Evolutionary conservation across 495 filamentous ascomycete genomes (phyloP).

Genomic region (Aspergillus wentii): DNA sequence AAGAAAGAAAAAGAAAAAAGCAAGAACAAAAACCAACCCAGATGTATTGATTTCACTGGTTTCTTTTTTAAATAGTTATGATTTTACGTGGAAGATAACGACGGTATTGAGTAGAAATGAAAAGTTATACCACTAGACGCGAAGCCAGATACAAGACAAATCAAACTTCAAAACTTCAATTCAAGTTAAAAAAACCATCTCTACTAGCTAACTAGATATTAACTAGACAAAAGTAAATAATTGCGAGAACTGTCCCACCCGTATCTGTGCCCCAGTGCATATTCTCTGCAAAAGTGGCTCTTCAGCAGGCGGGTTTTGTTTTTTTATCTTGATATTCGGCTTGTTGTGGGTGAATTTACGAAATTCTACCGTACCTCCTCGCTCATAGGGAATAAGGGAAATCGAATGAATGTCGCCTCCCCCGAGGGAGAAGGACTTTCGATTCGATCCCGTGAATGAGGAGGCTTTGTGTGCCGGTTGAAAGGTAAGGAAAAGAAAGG

Average conservation of each 20-base stretch:
- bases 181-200: background rate
- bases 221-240: conserved; percentile 2
- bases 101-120: too few relatives aligned
- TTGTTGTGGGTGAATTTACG: too few relatives aligned
- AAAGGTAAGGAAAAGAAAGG: conserved; percentile 3
- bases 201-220: too few relatives aligned
- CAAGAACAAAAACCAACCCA: conserved; percentile 16
- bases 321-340: conserved; percentile 10
- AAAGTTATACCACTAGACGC: too few relatives aligned
- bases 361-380: conserved; percentile 44
- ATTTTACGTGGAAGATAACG: conserved; percentile 21
- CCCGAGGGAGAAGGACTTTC: conserved; percentile 13
- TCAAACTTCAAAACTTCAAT: background rate
- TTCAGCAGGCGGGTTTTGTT: conserved; percentile 63
- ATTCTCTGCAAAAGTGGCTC: conserved; percentile 73
- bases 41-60: too few relatives aligned
- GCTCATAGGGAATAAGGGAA: conserved; percentile 29
- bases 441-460: conserved; percentile 28
- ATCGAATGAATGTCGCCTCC: conserved; percentile 14
- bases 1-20: conserved; percentile 6
- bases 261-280: conserved; percentile 91
- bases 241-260: conserved; percentile 62
- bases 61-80: conserved; percentile 14
- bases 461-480: conserved; percentile 37
- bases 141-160: too few relatives aligned